A percentile compares a stretch with the other conserved stretches of the same genome.
Evolutionary conservation across 177 flowering plant species (phyloP).

Genomic region (Telopea speciosissima): DNA sequence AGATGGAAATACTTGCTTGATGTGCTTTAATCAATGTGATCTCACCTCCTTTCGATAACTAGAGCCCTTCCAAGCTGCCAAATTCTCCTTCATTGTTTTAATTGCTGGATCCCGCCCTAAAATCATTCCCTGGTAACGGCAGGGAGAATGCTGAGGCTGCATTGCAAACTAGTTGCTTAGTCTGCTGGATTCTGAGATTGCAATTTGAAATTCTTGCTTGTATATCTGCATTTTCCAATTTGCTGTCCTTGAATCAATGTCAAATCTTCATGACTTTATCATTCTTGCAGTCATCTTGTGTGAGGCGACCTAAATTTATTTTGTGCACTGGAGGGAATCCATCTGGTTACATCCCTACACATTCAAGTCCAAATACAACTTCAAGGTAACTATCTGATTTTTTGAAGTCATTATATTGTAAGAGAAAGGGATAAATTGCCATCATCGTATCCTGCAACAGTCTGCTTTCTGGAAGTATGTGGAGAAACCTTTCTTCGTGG

Average conservation of each 20-base stretch:
- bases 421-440: not conserved
- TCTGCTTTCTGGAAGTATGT: conserved; percentile 49
- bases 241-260: not conserved
- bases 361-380: conserved; percentile 51
- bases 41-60: too few relatives aligned
- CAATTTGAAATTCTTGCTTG: not conserved
- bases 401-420: not conserved
- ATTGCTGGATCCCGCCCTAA: too few relatives aligned
- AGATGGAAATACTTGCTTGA: too few relatives aligned
- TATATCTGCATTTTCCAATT: not conserved
- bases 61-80: too few relatives aligned
- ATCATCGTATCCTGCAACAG: conserved; percentile 35
- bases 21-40: too few relatives aligned
- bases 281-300: conserved; percentile 59
- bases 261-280: not conserved
- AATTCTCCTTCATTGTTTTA: too few relatives aligned
- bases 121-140: too few relatives aligned
- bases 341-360: conserved; percentile 66
- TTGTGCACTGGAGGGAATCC: conserved; percentile 80
- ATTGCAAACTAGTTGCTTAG: too few relatives aligned
- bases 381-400: conserved; percentile 41
- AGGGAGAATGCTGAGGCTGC: too few relatives aligned
- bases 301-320: conserved; percentile 86
- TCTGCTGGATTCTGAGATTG: too few relatives aligned
- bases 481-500: conserved; percentile 85